Conservation (phyloP, 31 red algal genomes). For the Asparagopsis taxiformis region DNA sequence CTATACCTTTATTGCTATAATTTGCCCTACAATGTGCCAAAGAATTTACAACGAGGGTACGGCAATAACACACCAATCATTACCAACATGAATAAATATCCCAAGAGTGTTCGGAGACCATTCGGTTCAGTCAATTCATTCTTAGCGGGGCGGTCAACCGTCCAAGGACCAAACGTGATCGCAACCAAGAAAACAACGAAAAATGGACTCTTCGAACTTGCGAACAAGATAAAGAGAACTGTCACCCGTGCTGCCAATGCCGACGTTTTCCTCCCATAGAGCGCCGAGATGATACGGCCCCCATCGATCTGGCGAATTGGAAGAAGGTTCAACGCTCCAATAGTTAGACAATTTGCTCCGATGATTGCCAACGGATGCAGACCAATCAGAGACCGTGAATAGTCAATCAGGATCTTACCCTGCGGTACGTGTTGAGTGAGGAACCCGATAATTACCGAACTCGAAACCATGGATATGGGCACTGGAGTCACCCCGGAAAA, state of each 20-base stretch:
- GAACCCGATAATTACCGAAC: constrained; percentile 74
- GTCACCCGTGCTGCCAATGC: constrained; percentile 67
- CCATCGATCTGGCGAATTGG: constrained; percentile 91
- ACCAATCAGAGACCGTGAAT: constrained; percentile 34
- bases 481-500: constrained; percentile 28
- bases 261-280: constrained; percentile 85
- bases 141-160: constrained; percentile 71
- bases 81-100: constrained; percentile 75
- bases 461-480: constrained; percentile 42
- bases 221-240: constrained; percentile 66
- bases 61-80: constrained; percentile 84
- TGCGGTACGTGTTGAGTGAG: constrained; percentile 47
- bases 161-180: constrained; percentile 72
- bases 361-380: constrained; percentile 78
- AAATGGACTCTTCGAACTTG: constrained; percentile 53
- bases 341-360: constrained; percentile 74
- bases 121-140: constrained; percentile 91
- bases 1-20: too few relatives aligned
- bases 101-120: constrained; percentile 50
- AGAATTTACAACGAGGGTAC: constrained; percentile 53
- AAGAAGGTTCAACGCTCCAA: constrained; percentile 79
- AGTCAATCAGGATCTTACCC: constrained; percentile 31
- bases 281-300: constrained; percentile 74
- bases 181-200: constrained; percentile 72
- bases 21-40: constrained; percentile 51